Evolutionary conservation across 2,329 filamentous ascomycete species (phyloP), one percentile per base, ranked within the genome.

Genomic region (Fusarium incarnatum): DNA sequence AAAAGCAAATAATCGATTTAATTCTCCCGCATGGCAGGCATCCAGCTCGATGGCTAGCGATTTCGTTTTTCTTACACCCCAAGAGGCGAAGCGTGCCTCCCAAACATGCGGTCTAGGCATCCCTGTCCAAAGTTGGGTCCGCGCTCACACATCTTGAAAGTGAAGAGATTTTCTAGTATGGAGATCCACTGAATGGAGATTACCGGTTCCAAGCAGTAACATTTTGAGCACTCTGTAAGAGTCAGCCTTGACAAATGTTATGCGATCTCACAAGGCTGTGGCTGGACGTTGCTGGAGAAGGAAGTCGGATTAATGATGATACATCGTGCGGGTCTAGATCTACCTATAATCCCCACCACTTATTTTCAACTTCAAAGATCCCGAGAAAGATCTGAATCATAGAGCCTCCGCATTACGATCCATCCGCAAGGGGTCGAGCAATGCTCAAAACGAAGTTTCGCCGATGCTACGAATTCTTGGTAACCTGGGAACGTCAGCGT

Each of bases 21-120:
- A 28, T 53, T 59, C 62, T 56, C 46, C 45, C 55, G 48, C 47
- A 53, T 41, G 54, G 52, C 50, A 59, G 59, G 40, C 63, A 56
- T 41, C 34, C 37, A 65, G 54, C 57, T 48, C 46, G 47, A 50
- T 55, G 41, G 48, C 54, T 28, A 32, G 32, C 44, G 12, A 44
- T 16, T 27, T 40, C 20, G 23, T 44, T 22, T 48, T 27, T 37
- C 56, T 60, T 61, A 64, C 56, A 18, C 20, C 22, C 22, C 28
- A 41, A 48, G 59, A 67, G 61, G 52, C 64, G 61, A 73, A 73
- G 44, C 66, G 53, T 61, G 57, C 63, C 47, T 58, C 55, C 53
- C 58, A 56, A 75, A 73, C 64, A 64, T 71, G 73, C 65, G 70
- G 73, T 73, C 73, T 67, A 44, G 68, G 61, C 57, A 75, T 73